These are phyloP conservation scores for Ganoderma lingzhi DNA, from an alignment of 1,284 basidiomycete genomes.

Conservation along the genomic window DNA sequence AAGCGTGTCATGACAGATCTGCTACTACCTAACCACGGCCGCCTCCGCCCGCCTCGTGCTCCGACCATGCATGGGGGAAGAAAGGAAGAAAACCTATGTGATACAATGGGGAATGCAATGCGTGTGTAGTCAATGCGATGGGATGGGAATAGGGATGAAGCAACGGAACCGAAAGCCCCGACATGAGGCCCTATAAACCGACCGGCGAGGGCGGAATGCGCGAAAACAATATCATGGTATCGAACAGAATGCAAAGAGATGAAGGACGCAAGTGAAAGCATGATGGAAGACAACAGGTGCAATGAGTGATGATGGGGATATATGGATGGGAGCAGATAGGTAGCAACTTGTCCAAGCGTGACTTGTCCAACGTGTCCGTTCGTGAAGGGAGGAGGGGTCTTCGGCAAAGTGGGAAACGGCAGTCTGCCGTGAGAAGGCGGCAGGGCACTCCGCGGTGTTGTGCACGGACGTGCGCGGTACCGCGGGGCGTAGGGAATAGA, in stretches of 20 bases:
- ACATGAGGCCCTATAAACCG: constrained; percentile 10
- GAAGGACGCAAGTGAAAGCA: constrained; percentile 3
- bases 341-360: constrained; percentile 14
- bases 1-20: constrained; percentile 19
- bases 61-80: constrained; percentile 3
- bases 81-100: constrained; percentile 14
- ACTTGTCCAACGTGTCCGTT: constrained; percentile 20
- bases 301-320: constrained; percentile 13
- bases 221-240: constrained; percentile 10
- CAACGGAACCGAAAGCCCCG: constrained; percentile 7
- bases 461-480: constrained; percentile 24
- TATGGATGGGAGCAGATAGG: constrained; percentile 18
- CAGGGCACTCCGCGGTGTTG: constrained; percentile 23
- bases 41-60: constrained; percentile 4
- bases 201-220: constrained; percentile 10
- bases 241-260: constrained; percentile 1
- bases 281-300: constrained; percentile 14
- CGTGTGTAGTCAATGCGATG: constrained; percentile 14
- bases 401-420: constrained; percentile 10
- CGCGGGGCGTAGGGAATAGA: constrained; percentile 20
- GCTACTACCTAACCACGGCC: constrained; percentile 21
- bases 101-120: constrained; percentile 20
- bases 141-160: neutral
- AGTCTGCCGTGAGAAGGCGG: constrained; percentile 19
- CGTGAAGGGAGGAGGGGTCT: constrained; percentile 18